Percentiles rank a stretch among this genome's conserved stretches.
Evolutionary conservation across 495 filamentous ascomycete species (phyloP).

Genomic region (Aspergillus sclerotiicarbonarius): DNA sequence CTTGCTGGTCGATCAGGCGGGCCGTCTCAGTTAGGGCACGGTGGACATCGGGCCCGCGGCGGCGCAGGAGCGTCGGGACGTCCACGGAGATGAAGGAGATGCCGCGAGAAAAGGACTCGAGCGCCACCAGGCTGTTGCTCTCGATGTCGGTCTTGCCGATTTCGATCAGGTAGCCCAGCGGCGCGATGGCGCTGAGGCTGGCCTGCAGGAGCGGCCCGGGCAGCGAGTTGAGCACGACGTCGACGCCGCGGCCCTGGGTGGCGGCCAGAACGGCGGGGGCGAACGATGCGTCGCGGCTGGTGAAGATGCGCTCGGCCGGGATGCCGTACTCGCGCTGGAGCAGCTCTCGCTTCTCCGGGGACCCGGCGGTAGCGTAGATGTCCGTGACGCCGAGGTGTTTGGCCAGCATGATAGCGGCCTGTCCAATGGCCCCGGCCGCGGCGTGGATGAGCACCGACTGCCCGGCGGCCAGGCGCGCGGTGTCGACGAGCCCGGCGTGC

Average conservation of each 20-base stretch:
- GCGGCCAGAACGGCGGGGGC: slow-evolving; percentile 32
- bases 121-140: slow-evolving; percentile 47
- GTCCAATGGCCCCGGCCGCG: slow-evolving; percentile 57
- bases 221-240: slow-evolving; percentile 55
- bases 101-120: slow-evolving; percentile 27
- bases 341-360: slow-evolving; percentile 48
- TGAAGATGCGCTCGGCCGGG: slow-evolving; percentile 55
- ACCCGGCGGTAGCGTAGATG: slow-evolving; percentile 57
- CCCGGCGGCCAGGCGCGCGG: slow-evolving; percentile 40
- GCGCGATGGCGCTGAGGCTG: neutral
- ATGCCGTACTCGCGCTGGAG: slow-evolving; percentile 50
- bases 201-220: slow-evolving; percentile 15
- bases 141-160: slow-evolving; percentile 19
- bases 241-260: slow-evolving; percentile 51
- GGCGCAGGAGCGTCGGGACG: neutral
- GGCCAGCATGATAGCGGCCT: slow-evolving; percentile 58
- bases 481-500: slow-evolving; percentile 25
- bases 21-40: neutral
- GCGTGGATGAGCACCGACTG: slow-evolving; percentile 60
- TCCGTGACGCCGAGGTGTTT: slow-evolving; percentile 52
- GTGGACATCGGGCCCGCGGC: slow-evolving; percentile 17
- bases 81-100: neutral
- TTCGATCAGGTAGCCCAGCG: neutral
- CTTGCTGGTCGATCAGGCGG: slow-evolving; percentile 2
- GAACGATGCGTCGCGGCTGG: slow-evolving; percentile 43